These are phyloP conservation scores for Yamagishiella unicocca DNA, from an alignment of 139 green algal genomes.

Conservation along the genomic window DNA sequence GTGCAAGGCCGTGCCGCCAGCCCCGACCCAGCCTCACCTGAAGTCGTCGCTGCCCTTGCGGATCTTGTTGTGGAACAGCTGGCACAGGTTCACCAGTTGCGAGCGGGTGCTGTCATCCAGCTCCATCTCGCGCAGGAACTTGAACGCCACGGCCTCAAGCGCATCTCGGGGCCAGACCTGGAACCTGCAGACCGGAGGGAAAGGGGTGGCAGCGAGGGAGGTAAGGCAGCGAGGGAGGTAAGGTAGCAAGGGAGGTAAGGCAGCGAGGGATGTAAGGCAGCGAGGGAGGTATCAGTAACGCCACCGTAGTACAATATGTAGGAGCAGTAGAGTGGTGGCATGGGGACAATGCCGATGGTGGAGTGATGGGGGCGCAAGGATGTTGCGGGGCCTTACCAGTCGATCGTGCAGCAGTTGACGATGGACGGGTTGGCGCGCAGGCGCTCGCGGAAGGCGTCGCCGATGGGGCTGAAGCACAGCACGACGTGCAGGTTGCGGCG, in stretches of 20 bases:
- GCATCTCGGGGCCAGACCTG: conserved; percentile 79
- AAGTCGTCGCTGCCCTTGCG: conserved; percentile 61
- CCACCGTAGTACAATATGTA: no score
- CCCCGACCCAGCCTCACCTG: conserved; percentile 23
- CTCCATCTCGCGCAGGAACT: conserved; percentile 80
- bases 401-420: conserved; percentile 88
- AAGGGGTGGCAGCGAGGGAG: neutral
- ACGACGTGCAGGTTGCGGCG: conserved; percentile 78
- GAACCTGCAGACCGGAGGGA: neutral
- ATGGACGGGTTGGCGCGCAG: conserved; percentile 83
- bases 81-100: conserved; percentile 70
- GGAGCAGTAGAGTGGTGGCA: no score
- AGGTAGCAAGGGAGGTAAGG: neutral
- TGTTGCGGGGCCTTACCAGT: conserved; percentile 66
- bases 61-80: conserved; percentile 67
- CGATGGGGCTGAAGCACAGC: conserved; percentile 80
- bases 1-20: no score
- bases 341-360: no score
- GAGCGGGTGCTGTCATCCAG: conserved; percentile 61
- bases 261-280: neutral
- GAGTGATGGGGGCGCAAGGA: no score
- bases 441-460: conserved; percentile 77
- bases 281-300: no score
- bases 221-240: neutral
- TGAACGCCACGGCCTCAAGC: conserved; percentile 78